Conservation (phyloP, 176 grass and related monocot genomes). For the Cenchrus americanus region DNA sequence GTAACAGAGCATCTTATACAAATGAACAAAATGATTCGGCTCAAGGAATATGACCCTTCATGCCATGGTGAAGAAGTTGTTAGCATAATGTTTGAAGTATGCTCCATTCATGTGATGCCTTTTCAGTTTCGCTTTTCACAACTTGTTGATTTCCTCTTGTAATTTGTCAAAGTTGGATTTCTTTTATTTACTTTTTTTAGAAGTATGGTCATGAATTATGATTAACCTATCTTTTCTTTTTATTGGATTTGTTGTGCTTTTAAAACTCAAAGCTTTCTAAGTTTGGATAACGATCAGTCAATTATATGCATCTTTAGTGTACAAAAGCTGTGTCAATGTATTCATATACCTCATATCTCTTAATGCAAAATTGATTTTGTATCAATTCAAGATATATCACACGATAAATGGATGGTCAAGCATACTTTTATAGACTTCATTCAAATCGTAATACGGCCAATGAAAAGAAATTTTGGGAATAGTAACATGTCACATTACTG, state of each 20-base stretch:
- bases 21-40: slow-evolving; percentile 61
- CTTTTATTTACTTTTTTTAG: not conserved
- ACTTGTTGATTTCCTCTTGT: slow-evolving; percentile 26
- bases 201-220: slow-evolving; percentile 1
- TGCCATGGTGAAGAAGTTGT: slow-evolving; percentile 65
- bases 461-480: not conserved
- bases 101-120: slow-evolving; percentile 23
- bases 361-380: not conserved
- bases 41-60: slow-evolving; percentile 66
- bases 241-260: not conserved
- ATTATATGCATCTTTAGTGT: not conserved
- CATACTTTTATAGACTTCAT: not conserved
- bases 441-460: not conserved
- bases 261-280: not conserved
- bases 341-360: not conserved
- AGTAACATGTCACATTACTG: not conserved
- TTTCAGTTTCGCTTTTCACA: not conserved
- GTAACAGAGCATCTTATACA: slow-evolving; percentile 65
- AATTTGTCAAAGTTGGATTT: slow-evolving; percentile 28
- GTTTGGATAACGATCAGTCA: not conserved
- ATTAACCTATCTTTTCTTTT: slow-evolving; percentile 13
- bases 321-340: not conserved
- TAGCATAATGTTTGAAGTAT: slow-evolving; percentile 92
- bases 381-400: not conserved
- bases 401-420: not conserved